Evolutionary conservation across 345 rosid genomes (phyloP), one percentile per base, ranked within the genome.

Genomic region (Lenwebbia sp.): DNA sequence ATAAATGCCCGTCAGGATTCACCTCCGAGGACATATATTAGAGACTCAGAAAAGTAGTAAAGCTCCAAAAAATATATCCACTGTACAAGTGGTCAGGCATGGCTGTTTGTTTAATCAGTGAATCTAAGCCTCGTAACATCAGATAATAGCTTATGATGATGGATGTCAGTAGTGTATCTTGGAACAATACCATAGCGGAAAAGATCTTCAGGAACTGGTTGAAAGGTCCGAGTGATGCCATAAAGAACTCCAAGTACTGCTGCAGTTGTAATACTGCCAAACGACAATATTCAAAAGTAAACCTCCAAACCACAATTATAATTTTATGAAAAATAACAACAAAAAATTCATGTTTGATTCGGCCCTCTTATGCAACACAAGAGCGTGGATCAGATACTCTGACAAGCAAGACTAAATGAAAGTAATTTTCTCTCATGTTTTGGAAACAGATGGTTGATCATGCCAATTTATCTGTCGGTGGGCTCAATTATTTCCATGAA

Each of bases 131-230:
- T 70, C 47, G 5, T 33, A 33, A 70, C 44, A 33, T 33, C 4
- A 70, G 41, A 70, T 70, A 70, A 70, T 33, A 70, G 78, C 12
- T 19, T 33, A 33, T 17, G 33, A 51, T 30, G 58, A 51, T 10
- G n/a, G 58, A 51, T 52, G 58, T 44, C 33, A 54, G 50, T 25
- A 28, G 60, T 30, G 23, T 83, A 30, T 52, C 84, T 50, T 56
- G 58, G 58, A 62, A 83, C 11, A 87, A 62, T 94, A 97, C 98
- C 99, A 88, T 94, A 96, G 87, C 94, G 93, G 84, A 92, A 94
- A 85, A 97, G 84, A 83, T 97, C 98, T 84, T 92, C 89, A 87
- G 99, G 96, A 91, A 95, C 95, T 12, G 99, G 99, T 52, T 91
- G 93, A 57, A 94, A 96, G 82, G 95, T 89, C 85, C 91, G 93